Evolutionary conservation across 2,329 filamentous ascomycete species (phyloP), one percentile per base, ranked within the genome.

Genomic region (Beauveria medogensis): DNA sequence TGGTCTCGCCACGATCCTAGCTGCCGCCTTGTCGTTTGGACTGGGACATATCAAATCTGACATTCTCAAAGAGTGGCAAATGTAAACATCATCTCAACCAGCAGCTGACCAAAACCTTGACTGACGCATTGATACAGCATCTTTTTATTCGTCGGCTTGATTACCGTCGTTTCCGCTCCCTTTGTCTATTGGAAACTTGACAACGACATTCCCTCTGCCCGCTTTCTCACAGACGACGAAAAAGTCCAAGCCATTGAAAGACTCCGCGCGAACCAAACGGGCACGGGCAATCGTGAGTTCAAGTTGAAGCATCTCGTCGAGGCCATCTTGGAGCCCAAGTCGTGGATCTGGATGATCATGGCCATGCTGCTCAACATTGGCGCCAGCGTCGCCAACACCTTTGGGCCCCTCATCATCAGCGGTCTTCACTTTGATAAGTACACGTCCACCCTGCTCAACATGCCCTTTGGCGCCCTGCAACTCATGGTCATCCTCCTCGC

Each of bases 251-350:
- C 87, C 0, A 76, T 92, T 28, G 89, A 91, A 64, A 80, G 90
- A 0, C 83, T 93, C 6, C 80, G 89, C 0, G 79, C 84, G 24
- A 93, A 93, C 66, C 85, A 91, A 69, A 90, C 90, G 63, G 90
- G 90, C 0, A 86, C 89, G 18, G 87, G 86, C 1, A 88, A 84
- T 63, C 85, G 85, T 64, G 80, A 88, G 63, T 89, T 87, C 72
- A 88, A 88, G 64, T 77, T 80, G 74, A 79, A 82, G 24, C 90
- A 94, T 64, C 75, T 88, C 1, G 76, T 81, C 18, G 80, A 84
- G 62, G 70, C 74, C 0, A 65, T 76, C 3, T 61, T 77, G 0
- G 81, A 83, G 59, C 73, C 76, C 18, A 82, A 83, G 69, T 80
- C 77, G 0, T 82, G 83, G 67, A 76, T 89, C 4, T 89, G 84